Evolutionary conservation across 805 yeast genomes (phyloP).

Genomic region (Sporopachydermia quercuum): DNA sequence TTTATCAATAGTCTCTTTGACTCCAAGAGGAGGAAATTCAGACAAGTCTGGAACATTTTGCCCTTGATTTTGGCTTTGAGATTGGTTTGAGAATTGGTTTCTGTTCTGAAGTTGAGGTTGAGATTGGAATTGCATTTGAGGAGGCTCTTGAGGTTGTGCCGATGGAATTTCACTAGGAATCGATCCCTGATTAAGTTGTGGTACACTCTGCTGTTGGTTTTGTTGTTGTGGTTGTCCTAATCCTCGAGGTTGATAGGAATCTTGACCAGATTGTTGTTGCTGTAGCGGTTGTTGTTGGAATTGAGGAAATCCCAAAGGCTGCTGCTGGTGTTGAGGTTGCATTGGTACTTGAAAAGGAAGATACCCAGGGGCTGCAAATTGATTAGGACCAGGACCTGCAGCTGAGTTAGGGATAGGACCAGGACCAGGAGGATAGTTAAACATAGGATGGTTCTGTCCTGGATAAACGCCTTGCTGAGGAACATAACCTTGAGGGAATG

Average conservation of each 20-base stretch:
- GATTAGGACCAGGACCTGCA: neutral
- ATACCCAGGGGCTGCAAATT: neutral
- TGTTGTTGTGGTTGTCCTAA: constrained; percentile 14
- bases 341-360: neutral
- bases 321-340: constrained; percentile 2
- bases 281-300: constrained; percentile 7
- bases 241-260: constrained; percentile 17
- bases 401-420: too few species aligned
- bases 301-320: constrained; percentile 8
- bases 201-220: constrained; percentile 12
- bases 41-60: constrained; percentile 5
- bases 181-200: constrained; percentile 15
- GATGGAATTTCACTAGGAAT: constrained; percentile 11
- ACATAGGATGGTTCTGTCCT: neutral
- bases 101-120: constrained; percentile 6
- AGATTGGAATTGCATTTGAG: constrained; percentile 17
- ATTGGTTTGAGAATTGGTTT: constrained; percentile 16
- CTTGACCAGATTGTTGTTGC: constrained; percentile 10
- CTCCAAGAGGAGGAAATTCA: constrained; percentile 8
- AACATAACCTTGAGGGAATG: constrained; percentile 2
- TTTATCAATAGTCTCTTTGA: too few species aligned
- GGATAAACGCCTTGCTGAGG: neutral
- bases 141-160: constrained; percentile 15
- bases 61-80: constrained; percentile 8
- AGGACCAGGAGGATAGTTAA: constrained; percentile 1